Base-by-base conservation (phyloP, 371 early-diverging fungal genomes). In the Mucor sp. region DNA sequence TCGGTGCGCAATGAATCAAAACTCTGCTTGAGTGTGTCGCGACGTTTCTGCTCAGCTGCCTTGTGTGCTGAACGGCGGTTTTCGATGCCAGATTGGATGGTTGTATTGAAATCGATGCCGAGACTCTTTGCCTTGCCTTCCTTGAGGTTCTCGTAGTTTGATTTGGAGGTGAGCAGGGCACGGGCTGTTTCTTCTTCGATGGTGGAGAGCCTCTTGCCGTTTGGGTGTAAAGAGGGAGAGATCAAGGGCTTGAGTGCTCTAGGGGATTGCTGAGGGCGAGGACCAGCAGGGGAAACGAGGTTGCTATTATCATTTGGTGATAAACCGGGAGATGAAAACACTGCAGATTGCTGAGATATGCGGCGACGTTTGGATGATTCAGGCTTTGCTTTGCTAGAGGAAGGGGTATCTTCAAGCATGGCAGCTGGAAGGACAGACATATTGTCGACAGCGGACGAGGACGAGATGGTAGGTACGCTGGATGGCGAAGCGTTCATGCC, bases 21-120 rank as follows among this genome's bases (percentile, higher is more conserved):
- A 41, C 92, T 90, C 44, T 90, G 81, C 64, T 95, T 95, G 21
- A 96, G 78, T 28, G 91, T 89, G 69, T 95, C 95, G n/a, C 97
- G 82, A n/a, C 97, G 89, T 69, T 91, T 91, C 74, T 97, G 97
- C 71, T 97, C 97, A 4, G 97, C 97, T 17, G 91, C 92, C 71
- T 96, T 95, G 78, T 97, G 97, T 6, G 88, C 89, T 9, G 91
- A 90, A 14, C 90, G 85, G 3, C 94, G 85, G 15, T 86, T 85
- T 72, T 93, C 92, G 56, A 93, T 84, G 2, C 91, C 90, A 0
- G 89, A 88, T 57, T 91, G 88, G 41, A 93, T 85, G 58, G 89
- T 89, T 5, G 83, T 81, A 19, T 83, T 81, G 76, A 91, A 93
- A 23, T 83, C 85, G 19, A 94, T 85, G 0, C 95, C 93, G 8